Evolutionary conservation across 177 flowering plant species (phyloP).

Genomic region (Vitis hybrid): DNA sequence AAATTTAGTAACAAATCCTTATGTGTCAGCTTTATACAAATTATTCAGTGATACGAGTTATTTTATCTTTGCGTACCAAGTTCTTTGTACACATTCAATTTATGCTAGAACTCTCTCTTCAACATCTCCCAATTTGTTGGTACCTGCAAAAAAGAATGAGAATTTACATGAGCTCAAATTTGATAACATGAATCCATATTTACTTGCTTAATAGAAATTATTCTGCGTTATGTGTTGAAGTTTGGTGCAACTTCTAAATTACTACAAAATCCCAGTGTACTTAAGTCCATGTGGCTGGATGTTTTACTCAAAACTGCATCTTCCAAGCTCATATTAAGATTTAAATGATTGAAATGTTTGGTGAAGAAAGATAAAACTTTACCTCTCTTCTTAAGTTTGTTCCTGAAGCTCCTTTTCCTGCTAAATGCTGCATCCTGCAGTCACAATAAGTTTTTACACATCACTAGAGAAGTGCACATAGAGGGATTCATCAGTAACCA

Average conservation of each 20-base stretch:
- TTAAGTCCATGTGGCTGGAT: no score
- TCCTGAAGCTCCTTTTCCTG: slow-evolving; percentile 90
- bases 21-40: no score
- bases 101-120: slow-evolving; percentile 21
- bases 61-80: not conserved
- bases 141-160: slow-evolving; percentile 22
- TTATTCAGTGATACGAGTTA: no score
- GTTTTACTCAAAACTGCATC: not conserved
- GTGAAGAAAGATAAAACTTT: not conserved
- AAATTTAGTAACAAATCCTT: no score
- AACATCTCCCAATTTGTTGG: slow-evolving; percentile 10
- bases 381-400: slow-evolving; percentile 87
- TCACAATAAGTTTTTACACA: slow-evolving; percentile 2
- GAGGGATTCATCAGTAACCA: not conserved
- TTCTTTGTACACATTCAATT: not conserved
- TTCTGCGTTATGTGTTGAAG: not conserved
- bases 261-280: no score
- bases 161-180: not conserved
- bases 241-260: not conserved
- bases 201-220: not conserved
- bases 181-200: not conserved
- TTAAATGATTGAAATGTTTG: not conserved
- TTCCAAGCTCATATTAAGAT: not conserved
- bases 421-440: slow-evolving; percentile 93
- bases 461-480: not conserved